Conservation (phyloP, 2,329 filamentous ascomycete species). For the Cordyceps militaris region DNA sequence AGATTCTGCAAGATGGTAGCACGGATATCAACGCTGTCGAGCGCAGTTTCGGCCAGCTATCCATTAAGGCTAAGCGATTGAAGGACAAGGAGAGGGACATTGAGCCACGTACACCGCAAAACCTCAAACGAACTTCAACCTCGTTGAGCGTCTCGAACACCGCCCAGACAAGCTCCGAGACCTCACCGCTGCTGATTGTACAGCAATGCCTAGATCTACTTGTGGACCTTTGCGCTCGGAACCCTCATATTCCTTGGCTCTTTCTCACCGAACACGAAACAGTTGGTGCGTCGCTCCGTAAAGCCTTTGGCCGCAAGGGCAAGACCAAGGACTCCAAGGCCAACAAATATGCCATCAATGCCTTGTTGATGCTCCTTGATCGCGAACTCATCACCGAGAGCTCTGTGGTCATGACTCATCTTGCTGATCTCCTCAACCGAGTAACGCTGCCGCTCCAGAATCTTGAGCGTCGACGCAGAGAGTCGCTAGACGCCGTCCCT, state of each 20-base stretch:
- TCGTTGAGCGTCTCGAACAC: constrained; percentile 40
- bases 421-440: constrained; percentile 78
- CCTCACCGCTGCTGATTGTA: constrained; percentile 89
- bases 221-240: constrained; percentile 75
- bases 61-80: constrained; percentile 79
- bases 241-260: constrained; percentile 79
- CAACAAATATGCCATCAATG: constrained; percentile 86
- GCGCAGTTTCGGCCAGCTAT: constrained; percentile 88
- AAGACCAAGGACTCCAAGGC: constrained; percentile 81
- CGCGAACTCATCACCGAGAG: constrained; percentile 96
- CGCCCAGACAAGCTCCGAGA: constrained; percentile 64
- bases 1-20: constrained; percentile 92
- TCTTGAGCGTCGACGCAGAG: constrained; percentile 75
- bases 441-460: constrained; percentile 82
- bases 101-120: constrained; percentile 69
- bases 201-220: constrained; percentile 89
- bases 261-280: constrained; percentile 91
- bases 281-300: constrained; percentile 67
- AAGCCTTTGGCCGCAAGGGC: constrained; percentile 70
- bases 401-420: constrained; percentile 89
- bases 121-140: constrained; percentile 67
- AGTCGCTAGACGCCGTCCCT: constrained; percentile 43
- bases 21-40: constrained; percentile 90
- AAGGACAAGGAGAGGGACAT: constrained; percentile 54
- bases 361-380: constrained; percentile 78